Percentiles rank a stretch among this genome's conserved stretches.
These are phyloP conservation scores for Caloboletus inedulis DNA, from an alignment of 1,284 basidiomycete species.

Conservation along the genomic window DNA sequence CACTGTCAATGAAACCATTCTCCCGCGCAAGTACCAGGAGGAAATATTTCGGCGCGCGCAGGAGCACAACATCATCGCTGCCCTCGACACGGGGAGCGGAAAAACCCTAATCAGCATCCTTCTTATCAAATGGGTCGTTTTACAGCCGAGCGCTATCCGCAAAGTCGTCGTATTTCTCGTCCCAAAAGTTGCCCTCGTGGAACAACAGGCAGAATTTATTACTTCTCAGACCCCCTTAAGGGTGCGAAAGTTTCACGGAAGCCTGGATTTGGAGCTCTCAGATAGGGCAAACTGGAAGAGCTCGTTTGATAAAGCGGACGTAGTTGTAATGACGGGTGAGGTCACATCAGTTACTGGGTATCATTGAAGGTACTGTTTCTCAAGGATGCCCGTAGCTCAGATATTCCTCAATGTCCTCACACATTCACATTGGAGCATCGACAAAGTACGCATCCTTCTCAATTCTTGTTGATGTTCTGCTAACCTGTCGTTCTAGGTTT, in stretches of 20 bases:
- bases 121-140: slow-evolving; percentile 70
- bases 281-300: slow-evolving; percentile 63
- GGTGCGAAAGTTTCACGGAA: slow-evolving; percentile 66
- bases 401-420: slow-evolving; percentile 76
- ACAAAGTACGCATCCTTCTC: slow-evolving; percentile 40
- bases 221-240: slow-evolving; percentile 59
- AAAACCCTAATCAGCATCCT: slow-evolving; percentile 82
- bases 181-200: slow-evolving; percentile 77
- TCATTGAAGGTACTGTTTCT: not conserved
- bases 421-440: slow-evolving; percentile 74
- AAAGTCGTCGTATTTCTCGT: slow-evolving; percentile 73
- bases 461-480: not conserved
- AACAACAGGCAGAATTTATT: slow-evolving; percentile 75
- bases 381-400: slow-evolving; percentile 51
- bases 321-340: slow-evolving; percentile 79
- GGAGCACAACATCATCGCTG: slow-evolving; percentile 71
- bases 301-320: slow-evolving; percentile 61
- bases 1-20: slow-evolving; percentile 33
- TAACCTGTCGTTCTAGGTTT: slow-evolving; percentile 45
- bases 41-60: slow-evolving; percentile 75
- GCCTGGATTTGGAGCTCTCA: slow-evolving; percentile 64
- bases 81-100: slow-evolving; percentile 73
- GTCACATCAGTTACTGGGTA: not conserved
- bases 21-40: slow-evolving; percentile 63
- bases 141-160: slow-evolving; percentile 43